phyloP scores from a whole-genome alignment of 1,284 basidiomycete species.

The Anthracocystis walkeri region DNA sequence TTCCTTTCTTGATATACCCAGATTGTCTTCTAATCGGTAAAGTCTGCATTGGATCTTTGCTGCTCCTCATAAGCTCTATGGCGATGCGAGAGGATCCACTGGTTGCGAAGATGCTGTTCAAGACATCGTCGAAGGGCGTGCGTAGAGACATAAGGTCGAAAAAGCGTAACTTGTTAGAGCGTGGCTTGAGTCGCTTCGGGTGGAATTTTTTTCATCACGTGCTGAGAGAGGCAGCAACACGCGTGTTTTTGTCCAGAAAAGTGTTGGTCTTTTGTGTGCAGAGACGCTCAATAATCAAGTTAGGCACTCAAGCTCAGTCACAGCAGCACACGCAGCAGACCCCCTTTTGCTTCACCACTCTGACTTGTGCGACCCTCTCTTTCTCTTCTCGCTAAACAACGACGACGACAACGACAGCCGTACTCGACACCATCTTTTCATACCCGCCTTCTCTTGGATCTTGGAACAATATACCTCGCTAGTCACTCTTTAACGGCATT shows the following conservation, averaged over 20 bases:
- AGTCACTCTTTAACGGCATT: not conserved
- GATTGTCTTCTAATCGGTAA: no score
- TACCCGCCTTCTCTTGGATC: constrained; percentile 4
- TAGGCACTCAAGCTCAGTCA: no score
- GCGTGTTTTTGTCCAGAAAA: constrained; percentile 15
- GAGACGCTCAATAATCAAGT: not conserved
- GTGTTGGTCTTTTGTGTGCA: constrained; percentile 22
- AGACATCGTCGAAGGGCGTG: no score
- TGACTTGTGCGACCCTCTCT: not conserved
- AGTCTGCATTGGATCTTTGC: no score
- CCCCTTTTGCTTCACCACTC: no score
- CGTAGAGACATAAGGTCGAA: no score
- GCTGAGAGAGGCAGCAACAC: constrained; percentile 1
- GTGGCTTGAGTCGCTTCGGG: no score
- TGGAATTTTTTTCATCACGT: constrained; percentile 9
- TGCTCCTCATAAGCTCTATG: no score
- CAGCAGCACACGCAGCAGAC: no score
- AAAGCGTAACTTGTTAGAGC: constrained; percentile 5
- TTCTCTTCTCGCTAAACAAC: not conserved
- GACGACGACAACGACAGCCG: not conserved
- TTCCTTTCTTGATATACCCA: no score
- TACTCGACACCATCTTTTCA: not conserved
- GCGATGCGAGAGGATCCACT: no score
- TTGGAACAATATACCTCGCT: not conserved
- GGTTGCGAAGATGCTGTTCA: no score